phyloP scores from a whole-genome alignment of 139 green algal species.

The Chlorella sp. region DNA sequence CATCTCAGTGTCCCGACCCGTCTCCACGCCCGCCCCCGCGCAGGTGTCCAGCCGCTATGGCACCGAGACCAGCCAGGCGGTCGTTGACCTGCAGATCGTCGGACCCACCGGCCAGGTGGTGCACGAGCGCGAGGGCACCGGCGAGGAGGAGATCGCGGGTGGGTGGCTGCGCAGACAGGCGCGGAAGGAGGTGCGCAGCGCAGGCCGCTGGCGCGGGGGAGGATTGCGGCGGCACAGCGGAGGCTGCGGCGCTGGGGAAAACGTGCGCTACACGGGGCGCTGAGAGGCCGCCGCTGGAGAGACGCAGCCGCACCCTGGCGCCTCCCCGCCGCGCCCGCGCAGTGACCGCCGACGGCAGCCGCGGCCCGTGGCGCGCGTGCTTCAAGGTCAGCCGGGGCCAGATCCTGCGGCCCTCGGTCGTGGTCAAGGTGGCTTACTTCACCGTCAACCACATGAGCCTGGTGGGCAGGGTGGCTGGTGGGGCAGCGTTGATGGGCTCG shows the following conservation, averaged over 20 bases:
- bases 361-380: slow-evolving; percentile 43
- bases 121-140: slow-evolving; percentile 26
- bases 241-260: too few relatives aligned
- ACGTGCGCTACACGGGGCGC: too few relatives aligned
- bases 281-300: too few relatives aligned
- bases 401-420: slow-evolving; percentile 45
- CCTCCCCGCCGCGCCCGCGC: not conserved
- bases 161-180: not conserved
- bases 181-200: too few relatives aligned
- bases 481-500: too few relatives aligned
- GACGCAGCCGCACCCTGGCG: too few relatives aligned
- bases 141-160: slow-evolving; percentile 33
- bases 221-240: too few relatives aligned
- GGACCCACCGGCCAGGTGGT: slow-evolving; percentile 27
- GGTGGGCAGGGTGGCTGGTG: too few relatives aligned
- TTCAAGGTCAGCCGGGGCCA: slow-evolving; percentile 38
- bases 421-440: slow-evolving; percentile 46
- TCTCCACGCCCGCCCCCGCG: too few relatives aligned
- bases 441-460: slow-evolving; percentile 39
- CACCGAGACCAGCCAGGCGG: slow-evolving; percentile 36
- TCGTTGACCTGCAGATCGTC: slow-evolving; percentile 38
- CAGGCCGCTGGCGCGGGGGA: too few relatives aligned
- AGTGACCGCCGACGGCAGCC: slow-evolving; percentile 22
- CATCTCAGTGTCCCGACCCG: not conserved
- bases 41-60: slow-evolving; percentile 44